These are phyloP conservation scores for Moesziomyces sp. DNA, from an alignment of 1,284 basidiomycete species.

Conservation along the genomic window DNA sequence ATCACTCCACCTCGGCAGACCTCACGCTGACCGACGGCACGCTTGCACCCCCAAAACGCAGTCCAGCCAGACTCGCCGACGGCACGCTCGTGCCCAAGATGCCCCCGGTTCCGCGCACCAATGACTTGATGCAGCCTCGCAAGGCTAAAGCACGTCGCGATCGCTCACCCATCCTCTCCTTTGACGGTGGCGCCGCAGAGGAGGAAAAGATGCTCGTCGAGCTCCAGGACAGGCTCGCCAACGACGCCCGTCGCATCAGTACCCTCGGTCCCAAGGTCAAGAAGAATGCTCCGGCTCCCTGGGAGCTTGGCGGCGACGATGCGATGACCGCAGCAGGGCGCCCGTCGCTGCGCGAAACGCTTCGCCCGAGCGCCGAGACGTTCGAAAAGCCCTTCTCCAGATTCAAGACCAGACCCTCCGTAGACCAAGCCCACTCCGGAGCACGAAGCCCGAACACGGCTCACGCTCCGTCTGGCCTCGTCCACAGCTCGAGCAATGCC, in stretches of 20 bases:
- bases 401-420: slow-evolving; percentile 40
- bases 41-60: not conserved
- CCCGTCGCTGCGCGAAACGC: slow-evolving; percentile 32
- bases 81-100: slow-evolving; percentile 53
- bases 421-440: slow-evolving; percentile 20
- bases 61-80: slow-evolving; percentile 32
- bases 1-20: slow-evolving; percentile 7
- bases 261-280: slow-evolving; percentile 59
- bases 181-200: slow-evolving; percentile 53
- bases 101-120: slow-evolving; percentile 45
- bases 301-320: slow-evolving; percentile 57
- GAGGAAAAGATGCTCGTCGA: slow-evolving; percentile 47
- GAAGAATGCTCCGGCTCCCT: slow-evolving; percentile 61
- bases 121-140: slow-evolving; percentile 14
- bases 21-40: slow-evolving; percentile 1
- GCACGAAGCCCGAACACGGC: slow-evolving; percentile 19
- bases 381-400: slow-evolving; percentile 40
- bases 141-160: slow-evolving; percentile 35
- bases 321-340: slow-evolving; percentile 12
- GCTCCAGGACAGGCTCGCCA: slow-evolving; percentile 26
- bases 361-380: slow-evolving; percentile 33
- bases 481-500: slow-evolving; percentile 4
- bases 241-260: slow-evolving; percentile 38
- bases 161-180: slow-evolving; percentile 53
- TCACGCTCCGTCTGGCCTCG: slow-evolving; percentile 14